Evolutionary conservation across 176 grass and related monocot species (phyloP), one percentile per base, ranked within the genome.

Genomic region (Typha latifolia): DNA sequence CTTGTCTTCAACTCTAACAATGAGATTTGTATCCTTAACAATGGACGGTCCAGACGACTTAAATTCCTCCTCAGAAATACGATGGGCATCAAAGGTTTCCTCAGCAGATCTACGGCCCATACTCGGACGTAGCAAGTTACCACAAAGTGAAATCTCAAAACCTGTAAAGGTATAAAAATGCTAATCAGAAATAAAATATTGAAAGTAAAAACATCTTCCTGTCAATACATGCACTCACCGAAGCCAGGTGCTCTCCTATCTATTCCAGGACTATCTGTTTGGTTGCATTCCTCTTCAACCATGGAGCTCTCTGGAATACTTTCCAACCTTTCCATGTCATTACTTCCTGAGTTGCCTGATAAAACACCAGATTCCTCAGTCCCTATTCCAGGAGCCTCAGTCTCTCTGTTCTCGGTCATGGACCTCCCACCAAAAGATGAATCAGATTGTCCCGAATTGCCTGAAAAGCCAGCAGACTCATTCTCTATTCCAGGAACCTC

Each of bases 71-170:
- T 87, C 81, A 71, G 69, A 64, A 48, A 93, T 79, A 78, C 82
- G 72, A 86, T 99, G 77, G 16, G 87, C 81, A 78, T 81, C 67
- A 72, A 99, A 99, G 3, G 55, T 72, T 81, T 99, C 84, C 74
- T 94, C 78, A 32, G 95, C 89, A 77, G 86, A 90, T 71, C 76
- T 76, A 70, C 0, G 67, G 6, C 89, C 95, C 78, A 99, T 94
- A 56, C 89, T 83, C 71, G 84, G 73, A 18, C 49, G 83, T 79
- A 99, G 63, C 48, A 99, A 62, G 77, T 87, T 81, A 43, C 89
- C 89, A 79, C 95, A 99, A 63, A 90, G 84, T 72, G 95, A 99
- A 79, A 99, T 90, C 72, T 90, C 86, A 61, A 88, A 80, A 61
- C 83, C 95, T 99, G 80, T 51, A 67, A 69, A 72, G 77, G 16